Evolutionary conservation across 495 filamentous ascomycete species (phyloP), one percentile per base, ranked within the genome.

Genomic region (Aspergillus campestris): DNA sequence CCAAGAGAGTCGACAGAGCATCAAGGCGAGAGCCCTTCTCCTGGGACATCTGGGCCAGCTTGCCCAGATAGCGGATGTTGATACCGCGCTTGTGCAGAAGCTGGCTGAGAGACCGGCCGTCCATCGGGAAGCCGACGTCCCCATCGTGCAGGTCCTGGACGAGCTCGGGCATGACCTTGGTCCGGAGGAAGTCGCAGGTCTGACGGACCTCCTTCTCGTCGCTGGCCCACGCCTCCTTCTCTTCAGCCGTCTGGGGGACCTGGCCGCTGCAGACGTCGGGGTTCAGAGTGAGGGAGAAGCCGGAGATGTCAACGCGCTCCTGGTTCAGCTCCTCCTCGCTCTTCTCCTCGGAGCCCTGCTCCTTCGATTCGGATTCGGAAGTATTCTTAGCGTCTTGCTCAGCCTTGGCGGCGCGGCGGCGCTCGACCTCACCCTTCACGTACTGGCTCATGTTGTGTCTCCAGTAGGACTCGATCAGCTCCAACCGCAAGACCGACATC

Each of bases 71-170:
- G 57, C 94, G 82, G 50, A 95, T 77, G 71, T 97, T 99, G 69
- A 99, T 86, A 63, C 94, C 94, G 31, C 94, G 88, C 69, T 94
- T 94, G 70, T 99, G 94, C 70, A 99, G 78, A 34, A 95, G 78
- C 51, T 82, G 79, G 49, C 81, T 87, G 45, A 99, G 73, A 18
- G 90, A 95, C 53, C 86, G 79, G 34, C 94, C 94, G 57, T 99
- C 94, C 89, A 97, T 95, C 32, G 94, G 94, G 73, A 95, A 96
- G 49, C 89, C 88, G 39, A 95, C 82, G 50, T 99, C 94, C 8
- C 89, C 87, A 54, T 94, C 86, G 58, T 85, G 83, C 37, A 97
- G 79, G 51, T 97, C 90, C 53, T 82, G 77, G 41, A 95, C 71
- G 37, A 88, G 61, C 32, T 77, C 73, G 18, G 88, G 88, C 46